A percentile compares a stretch with the other conserved stretches of the same genome.
phyloP scores from a whole-genome alignment of 345 rosid species.

The Arabidopsis thaliana region TAIR10.1 NC_003076.8:17472501-17473000 shows the following conservation, averaged over 20 bases:
- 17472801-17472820: constrained; percentile 79
- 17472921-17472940: constrained; percentile 16
- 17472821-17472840: not conserved
- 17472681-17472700: constrained; percentile 54
- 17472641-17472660: constrained; percentile 94
- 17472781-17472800: constrained; percentile 82
- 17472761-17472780: constrained; percentile 86
- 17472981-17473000: constrained; percentile 86
- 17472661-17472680: constrained; percentile 81
- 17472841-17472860: not conserved
- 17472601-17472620: constrained; percentile 60
- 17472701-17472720: constrained; percentile 10
- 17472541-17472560: constrained; percentile 81
- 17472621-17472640: constrained; percentile 95
- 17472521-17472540: constrained; percentile 92
- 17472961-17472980: constrained; percentile 71
- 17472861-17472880: not conserved
- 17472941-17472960: constrained; percentile 95
- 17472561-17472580: constrained; percentile 75
- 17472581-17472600: constrained; percentile 86
- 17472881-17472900: not conserved
- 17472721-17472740: constrained; percentile 24
- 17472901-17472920: constrained; percentile 1
- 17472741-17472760: not conserved
- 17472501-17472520: constrained; percentile 72